phyloP scores from a whole-genome alignment of 257 asterid species.

The Eustoma russellianum region DNA sequence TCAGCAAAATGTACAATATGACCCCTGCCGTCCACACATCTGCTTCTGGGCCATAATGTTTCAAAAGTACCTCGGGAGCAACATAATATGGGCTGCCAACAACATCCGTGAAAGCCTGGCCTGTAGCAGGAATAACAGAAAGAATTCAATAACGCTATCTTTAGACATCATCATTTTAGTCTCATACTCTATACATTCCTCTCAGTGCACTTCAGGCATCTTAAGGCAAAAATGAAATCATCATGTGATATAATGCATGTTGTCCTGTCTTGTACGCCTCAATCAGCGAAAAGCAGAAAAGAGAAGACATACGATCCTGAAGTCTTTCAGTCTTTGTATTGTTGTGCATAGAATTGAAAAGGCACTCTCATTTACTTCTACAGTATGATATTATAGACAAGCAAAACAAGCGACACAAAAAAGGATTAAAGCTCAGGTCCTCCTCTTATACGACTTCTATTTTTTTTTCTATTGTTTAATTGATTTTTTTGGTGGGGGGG shows the following conservation, averaged over 20 bases:
- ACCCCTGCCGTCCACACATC: constrained; percentile 99
- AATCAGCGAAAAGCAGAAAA: not conserved
- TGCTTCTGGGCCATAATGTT: constrained; percentile 86
- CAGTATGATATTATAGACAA: too few species aligned
- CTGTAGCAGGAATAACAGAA: constrained; percentile 31
- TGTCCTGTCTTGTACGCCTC: not conserved
- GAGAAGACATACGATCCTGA: not conserved
- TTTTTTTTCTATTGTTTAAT: too few species aligned
- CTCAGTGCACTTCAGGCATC: not conserved
- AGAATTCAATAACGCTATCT: constrained; percentile 1
- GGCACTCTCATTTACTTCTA: too few species aligned
- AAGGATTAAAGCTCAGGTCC: too few species aligned
- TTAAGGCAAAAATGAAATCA: not conserved
- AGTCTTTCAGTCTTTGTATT: not conserved
- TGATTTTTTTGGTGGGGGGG: too few species aligned
- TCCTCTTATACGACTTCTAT: too few species aligned
- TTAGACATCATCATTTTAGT: not conserved
- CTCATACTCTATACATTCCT: not conserved
- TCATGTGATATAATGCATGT: not conserved
- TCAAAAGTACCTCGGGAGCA: constrained; percentile 89
- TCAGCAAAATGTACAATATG: too few species aligned
- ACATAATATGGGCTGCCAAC: constrained; percentile 98
- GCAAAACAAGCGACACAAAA: too few species aligned
- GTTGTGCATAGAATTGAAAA: too few species aligned
- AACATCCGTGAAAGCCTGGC: constrained; percentile 67